Evolutionary conservation across 1,139 yeast species (phyloP).

Genomic region (Blastobotrys aristatus): DNA sequence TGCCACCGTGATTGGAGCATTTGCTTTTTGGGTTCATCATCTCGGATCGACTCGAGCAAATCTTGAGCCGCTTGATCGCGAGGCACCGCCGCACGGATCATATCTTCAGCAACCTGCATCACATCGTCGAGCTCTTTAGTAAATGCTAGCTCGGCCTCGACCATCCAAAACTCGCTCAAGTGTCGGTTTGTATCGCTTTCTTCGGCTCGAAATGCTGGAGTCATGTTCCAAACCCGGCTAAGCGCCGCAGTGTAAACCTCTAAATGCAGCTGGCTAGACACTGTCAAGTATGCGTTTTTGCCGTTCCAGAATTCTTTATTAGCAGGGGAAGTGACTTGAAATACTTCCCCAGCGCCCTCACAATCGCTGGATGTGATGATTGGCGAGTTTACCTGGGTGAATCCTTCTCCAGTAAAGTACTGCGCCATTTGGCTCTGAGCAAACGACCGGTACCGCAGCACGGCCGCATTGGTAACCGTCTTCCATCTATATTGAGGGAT

Average conservation of each 20-base stretch:
- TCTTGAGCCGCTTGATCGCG: conserved; percentile 34
- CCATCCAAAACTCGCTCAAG: conserved; percentile 95
- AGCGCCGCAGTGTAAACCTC: conserved; percentile 76
- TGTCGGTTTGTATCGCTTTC: conserved; percentile 87
- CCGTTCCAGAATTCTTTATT: conserved; percentile 54
- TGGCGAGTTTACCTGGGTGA: conserved; percentile 79
- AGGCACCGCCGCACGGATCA: conserved; percentile 55
- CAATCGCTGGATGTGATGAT: conserved; percentile 85
- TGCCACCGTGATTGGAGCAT: conserved; percentile 35
- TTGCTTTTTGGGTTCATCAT: conserved; percentile 38
- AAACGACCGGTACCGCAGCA: conserved; percentile 66
- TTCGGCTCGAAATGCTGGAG: conserved; percentile 95
- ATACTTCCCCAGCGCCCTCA: conserved; percentile 96
- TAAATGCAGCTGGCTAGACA: conserved; percentile 85
- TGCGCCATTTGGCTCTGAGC: conserved; percentile 51
- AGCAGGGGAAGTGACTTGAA: conserved; percentile 42
- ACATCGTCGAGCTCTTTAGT: conserved; percentile 53
- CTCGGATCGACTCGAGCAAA: conserved; percentile 33
- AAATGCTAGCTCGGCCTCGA: conserved; percentile 85
- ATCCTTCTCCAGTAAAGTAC: conserved; percentile 52
- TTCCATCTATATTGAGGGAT: conserved; percentile 77
- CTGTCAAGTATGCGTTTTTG: conserved; percentile 63
- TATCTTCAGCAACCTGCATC: conserved; percentile 59
- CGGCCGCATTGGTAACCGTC: conserved; percentile 57
- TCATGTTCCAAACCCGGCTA: conserved; percentile 78